Conservation (phyloP, 768 basidiomycete genomes). For the Cystofilobasidium capitatum region DNA sequence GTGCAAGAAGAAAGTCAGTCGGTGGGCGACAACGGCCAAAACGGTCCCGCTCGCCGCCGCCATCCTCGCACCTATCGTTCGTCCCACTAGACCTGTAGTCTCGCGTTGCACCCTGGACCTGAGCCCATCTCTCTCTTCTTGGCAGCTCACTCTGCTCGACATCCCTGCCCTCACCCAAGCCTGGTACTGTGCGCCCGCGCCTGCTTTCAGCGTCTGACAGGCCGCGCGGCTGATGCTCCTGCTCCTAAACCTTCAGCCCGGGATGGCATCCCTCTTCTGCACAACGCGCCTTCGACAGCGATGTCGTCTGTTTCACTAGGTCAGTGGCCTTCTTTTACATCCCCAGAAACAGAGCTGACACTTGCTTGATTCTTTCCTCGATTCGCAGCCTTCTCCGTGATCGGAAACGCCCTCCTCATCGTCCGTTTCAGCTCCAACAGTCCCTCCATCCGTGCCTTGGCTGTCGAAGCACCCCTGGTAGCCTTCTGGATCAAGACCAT, state of each 20-base stretch:
- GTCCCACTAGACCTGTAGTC: neutral
- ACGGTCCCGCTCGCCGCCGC: neutral
- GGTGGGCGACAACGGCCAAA: no score
- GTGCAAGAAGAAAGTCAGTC: no score
- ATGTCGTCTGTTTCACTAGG: slow-evolving; percentile 11
- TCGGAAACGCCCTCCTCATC: slow-evolving; percentile 19
- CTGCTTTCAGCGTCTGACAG: no score
- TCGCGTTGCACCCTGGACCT: no score
- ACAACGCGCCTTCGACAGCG: slow-evolving; percentile 2
- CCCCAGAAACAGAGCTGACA: neutral
- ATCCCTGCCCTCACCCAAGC: slow-evolving; percentile 23
- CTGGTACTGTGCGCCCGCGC: slow-evolving; percentile 19
- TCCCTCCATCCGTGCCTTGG: neutral
- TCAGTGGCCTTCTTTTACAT: neutral
- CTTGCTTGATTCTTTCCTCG: neutral
- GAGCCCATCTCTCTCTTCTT: neutral
- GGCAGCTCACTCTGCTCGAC: slow-evolving; percentile 24
- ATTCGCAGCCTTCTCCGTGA: slow-evolving; percentile 1
- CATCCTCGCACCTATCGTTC: slow-evolving; percentile 16
- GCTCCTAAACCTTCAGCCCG: neutral
- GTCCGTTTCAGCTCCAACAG: slow-evolving; percentile 11
- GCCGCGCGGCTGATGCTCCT: neutral
- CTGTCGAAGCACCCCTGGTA: slow-evolving; percentile 7
- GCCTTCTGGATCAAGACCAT: slow-evolving; percentile 23
- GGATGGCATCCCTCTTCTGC: neutral